phyloP scores from a whole-genome alignment of 78 protist species.

The Acrasis kona region DNA sequence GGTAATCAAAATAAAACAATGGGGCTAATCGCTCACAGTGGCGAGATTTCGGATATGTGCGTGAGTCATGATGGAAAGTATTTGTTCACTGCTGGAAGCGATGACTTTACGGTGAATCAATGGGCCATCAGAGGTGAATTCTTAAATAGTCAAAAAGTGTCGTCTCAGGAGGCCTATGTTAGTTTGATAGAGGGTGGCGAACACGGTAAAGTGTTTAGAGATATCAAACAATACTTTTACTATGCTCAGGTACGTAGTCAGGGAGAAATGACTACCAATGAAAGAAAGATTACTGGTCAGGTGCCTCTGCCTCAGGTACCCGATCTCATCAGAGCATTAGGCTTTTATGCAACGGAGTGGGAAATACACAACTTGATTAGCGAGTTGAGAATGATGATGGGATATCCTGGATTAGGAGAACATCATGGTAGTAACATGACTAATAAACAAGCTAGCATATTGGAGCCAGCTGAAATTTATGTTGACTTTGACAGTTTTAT shows the following conservation, averaged over 20 bases:
- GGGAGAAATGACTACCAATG: constrained; percentile 24
- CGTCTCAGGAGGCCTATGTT: not conserved
- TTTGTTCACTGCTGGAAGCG: constrained; percentile 33
- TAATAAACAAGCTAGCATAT: too few relatives aligned
- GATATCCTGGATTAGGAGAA: not conserved
- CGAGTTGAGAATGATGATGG: constrained; percentile 10
- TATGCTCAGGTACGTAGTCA: constrained; percentile 38
- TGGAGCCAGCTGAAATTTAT: constrained; percentile 4
- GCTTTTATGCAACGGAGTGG: constrained; percentile 42
- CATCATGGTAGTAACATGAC: too few relatives aligned
- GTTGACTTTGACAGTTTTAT: constrained; percentile 21
- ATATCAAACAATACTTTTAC: constrained; percentile 39
- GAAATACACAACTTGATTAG: constrained; percentile 15
- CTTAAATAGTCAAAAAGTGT: not conserved
- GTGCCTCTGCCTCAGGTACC: constrained; percentile 32
- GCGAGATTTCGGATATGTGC: not conserved
- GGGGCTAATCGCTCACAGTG: constrained; percentile 61
- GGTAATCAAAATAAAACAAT: constrained; percentile 45
- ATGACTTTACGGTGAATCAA: not conserved
- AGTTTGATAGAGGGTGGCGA: constrained; percentile 31
- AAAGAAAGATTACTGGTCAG: constrained; percentile 2
- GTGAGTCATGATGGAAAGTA: constrained; percentile 25
- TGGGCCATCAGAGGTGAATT: not conserved
- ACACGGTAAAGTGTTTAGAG: constrained; percentile 14
- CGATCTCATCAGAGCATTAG: constrained; percentile 50